phyloP scores from a whole-genome alignment of 192 early-diverging fungal species.

The Umbelopsis sp. region DNA sequence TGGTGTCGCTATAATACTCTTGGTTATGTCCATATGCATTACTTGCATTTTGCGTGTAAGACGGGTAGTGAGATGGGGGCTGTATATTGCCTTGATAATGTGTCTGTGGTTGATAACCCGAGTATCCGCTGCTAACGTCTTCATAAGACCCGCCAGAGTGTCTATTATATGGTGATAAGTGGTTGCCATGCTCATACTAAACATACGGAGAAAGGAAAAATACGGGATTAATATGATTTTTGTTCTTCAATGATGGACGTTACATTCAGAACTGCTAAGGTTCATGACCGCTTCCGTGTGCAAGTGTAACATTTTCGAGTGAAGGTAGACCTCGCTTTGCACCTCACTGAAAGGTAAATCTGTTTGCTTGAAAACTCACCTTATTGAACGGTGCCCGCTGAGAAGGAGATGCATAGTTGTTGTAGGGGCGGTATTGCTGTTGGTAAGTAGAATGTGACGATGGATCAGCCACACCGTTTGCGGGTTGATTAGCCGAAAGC shows the following conservation, averaged over 20 bases:
- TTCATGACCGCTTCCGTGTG: not conserved
- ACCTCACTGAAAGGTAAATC: not conserved
- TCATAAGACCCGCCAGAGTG: slow-evolving; percentile 9
- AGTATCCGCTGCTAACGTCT: not conserved
- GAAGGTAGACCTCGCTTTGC: too few species aligned
- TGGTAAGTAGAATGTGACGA: slow-evolving; percentile 8
- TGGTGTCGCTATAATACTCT: not conserved
- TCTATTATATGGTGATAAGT: slow-evolving; percentile 6
- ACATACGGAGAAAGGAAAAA: not conserved
- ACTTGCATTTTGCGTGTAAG: not conserved
- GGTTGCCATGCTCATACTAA: not conserved
- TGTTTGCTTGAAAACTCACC: not conserved
- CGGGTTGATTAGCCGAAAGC: slow-evolving; percentile 15
- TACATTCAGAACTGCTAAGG: not conserved
- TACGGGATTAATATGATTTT: not conserved
- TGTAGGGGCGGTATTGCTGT: slow-evolving; percentile 9
- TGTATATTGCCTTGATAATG: slow-evolving; percentile 8
- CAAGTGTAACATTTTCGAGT: too few species aligned
- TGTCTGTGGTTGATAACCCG: not conserved
- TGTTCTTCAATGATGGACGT: too few species aligned
- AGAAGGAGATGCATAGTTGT: not conserved
- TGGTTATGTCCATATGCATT: not conserved
- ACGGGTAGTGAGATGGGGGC: not conserved
- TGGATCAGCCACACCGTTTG: slow-evolving; percentile 1
- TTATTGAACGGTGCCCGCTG: slow-evolving; percentile 6